Conservation (phyloP, 371 early-diverging fungal species). For the Haplosporangium sp. region DNA sequence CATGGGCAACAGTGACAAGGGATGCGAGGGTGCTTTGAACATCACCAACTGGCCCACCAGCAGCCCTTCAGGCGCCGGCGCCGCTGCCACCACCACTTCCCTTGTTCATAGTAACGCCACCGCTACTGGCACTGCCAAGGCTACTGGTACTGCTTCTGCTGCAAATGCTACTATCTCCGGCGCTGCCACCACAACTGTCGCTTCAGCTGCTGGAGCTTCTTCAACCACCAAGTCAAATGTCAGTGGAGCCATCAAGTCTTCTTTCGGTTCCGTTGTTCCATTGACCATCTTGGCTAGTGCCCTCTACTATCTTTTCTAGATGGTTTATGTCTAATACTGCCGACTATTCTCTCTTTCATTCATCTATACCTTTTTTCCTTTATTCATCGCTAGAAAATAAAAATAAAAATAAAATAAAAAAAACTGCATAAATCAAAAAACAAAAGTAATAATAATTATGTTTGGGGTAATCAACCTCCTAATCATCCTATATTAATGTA, state of each 20-base stretch:
- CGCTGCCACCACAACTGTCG: no score
- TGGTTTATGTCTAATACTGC: no score
- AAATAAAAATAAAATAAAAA: no score
- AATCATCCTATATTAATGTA: no score
- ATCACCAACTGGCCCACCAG: constrained; percentile 7
- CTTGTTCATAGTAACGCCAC: no score
- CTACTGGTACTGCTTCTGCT: background rate
- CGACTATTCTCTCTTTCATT: no score
- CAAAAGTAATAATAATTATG: no score
- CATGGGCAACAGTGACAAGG: constrained; percentile 2
- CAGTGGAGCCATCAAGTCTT: background rate
- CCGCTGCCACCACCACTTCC: background rate
- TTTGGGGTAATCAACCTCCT: no score
- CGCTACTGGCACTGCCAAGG: background rate
- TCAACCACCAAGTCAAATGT: background rate
- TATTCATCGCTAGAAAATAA: no score
- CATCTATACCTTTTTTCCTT: no score
- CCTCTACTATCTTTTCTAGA: background rate
- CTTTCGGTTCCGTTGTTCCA: background rate
- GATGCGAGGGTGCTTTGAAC: constrained; percentile 14
- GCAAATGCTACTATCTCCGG: background rate
- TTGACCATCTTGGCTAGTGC: background rate
- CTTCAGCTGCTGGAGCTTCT: background rate
- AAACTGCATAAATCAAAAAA: no score
- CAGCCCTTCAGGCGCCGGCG: background rate